Evolutionary conservation across 345 rosid genomes (phyloP).

Genomic region (Conringia planisiliqua): DNA sequence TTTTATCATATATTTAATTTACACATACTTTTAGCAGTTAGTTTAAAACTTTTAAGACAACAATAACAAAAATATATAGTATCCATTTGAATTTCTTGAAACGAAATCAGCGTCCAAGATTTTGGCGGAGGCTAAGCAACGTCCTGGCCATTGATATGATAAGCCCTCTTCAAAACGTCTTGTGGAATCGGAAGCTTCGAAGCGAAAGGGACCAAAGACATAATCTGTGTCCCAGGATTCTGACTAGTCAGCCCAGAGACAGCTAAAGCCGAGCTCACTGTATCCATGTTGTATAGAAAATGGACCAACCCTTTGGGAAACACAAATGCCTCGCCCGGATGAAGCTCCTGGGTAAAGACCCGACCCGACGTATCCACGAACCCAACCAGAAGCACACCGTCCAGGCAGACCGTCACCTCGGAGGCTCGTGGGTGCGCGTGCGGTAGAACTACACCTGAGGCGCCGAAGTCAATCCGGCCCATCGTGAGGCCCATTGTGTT

Average conservation of each 20-base stretch:
- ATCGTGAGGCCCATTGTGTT: conserved; percentile 76
- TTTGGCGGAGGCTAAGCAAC: background rate
- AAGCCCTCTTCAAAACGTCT: conserved; percentile 45
- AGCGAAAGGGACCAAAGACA: conserved; percentile 43
- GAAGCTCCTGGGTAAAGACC: conserved; percentile 48
- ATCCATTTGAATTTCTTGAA: background rate
- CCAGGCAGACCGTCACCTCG: conserved; percentile 57
- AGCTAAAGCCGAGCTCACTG: conserved; percentile 43
- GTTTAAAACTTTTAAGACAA: background rate
- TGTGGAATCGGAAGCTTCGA: conserved; percentile 41
- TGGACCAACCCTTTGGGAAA: conserved; percentile 69
- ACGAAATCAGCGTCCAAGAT: background rate
- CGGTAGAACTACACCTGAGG: conserved; percentile 47
- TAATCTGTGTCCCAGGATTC: conserved; percentile 62
- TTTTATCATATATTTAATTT: background rate
- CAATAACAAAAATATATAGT: background rate
- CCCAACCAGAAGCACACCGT: conserved; percentile 56
- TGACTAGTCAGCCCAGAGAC: conserved; percentile 69
- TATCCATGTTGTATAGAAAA: conserved; percentile 52
- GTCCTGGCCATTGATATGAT: conserved; percentile 31
- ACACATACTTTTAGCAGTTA: background rate
- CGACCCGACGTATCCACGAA: conserved; percentile 54
- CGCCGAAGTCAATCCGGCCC: conserved; percentile 51
- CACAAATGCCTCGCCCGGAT: conserved; percentile 62
- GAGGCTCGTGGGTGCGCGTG: conserved; percentile 83